These are phyloP conservation scores for Pseudevernia furfuracea DNA, from an alignment of 495 filamentous ascomycete species.

Conservation along the genomic window DNA sequence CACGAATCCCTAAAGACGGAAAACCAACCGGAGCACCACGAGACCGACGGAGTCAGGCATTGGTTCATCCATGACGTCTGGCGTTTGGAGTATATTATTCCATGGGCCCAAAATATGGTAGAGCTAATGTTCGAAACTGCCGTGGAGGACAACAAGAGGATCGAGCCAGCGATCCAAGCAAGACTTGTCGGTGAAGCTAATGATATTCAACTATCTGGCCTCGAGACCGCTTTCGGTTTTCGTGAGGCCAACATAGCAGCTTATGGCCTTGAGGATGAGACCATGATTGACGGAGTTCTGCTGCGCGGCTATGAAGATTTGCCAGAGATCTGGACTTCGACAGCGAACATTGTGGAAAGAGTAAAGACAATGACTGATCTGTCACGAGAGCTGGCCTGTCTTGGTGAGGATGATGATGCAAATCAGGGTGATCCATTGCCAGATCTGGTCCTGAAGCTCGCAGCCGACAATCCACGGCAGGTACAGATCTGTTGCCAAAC, in stretches of 20 bases:
- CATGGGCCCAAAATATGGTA: conserved; percentile 66
- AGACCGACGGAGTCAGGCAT: conserved; percentile 65
- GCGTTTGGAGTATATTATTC: conserved; percentile 64
- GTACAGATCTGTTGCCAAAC: conserved; percentile 52
- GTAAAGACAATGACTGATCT: conserved; percentile 46
- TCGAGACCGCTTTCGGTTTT: conserved; percentile 68
- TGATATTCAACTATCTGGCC: conserved; percentile 62
- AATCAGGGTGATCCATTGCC: conserved; percentile 30
- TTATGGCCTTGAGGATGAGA: conserved; percentile 63
- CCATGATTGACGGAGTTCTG: conserved; percentile 62
- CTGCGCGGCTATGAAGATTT: conserved; percentile 51
- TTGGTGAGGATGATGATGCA: conserved; percentile 22
- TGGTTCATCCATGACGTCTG: conserved; percentile 76
- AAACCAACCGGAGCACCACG: conserved; percentile 46
- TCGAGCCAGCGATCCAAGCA: conserved; percentile 34
- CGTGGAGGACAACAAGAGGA: conserved; percentile 34
- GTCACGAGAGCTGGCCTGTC: conserved; percentile 28
- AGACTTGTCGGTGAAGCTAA: conserved; percentile 63
- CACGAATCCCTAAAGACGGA: conserved; percentile 62
- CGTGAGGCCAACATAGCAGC: conserved; percentile 54
- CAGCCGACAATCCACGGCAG: conserved; percentile 45
- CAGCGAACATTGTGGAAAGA: conserved; percentile 49
- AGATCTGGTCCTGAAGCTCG: conserved; percentile 40
- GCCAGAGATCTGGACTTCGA: conserved; percentile 76
- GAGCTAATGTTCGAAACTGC: conserved; percentile 54